Evolutionary conservation across 2,329 filamentous ascomycete species (phyloP).

Genomic region (Fusarium xyrophilum): DNA sequence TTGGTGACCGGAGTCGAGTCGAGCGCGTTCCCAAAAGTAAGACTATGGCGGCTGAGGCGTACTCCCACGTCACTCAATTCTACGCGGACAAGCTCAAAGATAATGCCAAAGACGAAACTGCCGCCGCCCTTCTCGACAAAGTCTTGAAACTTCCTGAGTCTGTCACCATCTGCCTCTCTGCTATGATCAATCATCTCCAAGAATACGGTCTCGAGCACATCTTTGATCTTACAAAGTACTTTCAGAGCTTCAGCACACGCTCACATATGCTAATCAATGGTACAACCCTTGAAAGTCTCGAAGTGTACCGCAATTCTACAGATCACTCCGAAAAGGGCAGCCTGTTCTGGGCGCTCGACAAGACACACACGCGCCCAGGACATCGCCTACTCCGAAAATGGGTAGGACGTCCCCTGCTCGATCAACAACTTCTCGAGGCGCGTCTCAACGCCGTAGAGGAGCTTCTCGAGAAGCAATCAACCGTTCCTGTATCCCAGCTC

Average conservation of each 20-base stretch:
- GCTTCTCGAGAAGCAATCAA: constrained; percentile 72
- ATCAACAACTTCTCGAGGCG: constrained; percentile 75
- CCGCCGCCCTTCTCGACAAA: constrained; percentile 77
- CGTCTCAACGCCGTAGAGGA: constrained; percentile 87
- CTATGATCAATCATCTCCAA: constrained; percentile 92
- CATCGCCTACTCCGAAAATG: constrained; percentile 89
- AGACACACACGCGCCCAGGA: constrained; percentile 88
- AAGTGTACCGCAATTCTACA: constrained; percentile 95
- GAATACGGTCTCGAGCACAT: constrained; percentile 96
- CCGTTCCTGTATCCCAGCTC: constrained; percentile 73
- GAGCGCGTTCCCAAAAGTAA: constrained; percentile 79
- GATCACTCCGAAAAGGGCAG: constrained; percentile 86
- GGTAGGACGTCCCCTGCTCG: constrained; percentile 88
- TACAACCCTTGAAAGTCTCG: constrained; percentile 90
- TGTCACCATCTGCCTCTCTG: constrained; percentile 89
- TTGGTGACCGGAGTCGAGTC: constrained; percentile 87
- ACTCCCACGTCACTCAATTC: constrained; percentile 89
- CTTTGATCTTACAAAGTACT: constrained; percentile 95
- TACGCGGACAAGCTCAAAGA: constrained; percentile 85
- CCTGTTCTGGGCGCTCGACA: constrained; percentile 93
- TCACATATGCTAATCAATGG: constrained; percentile 97
- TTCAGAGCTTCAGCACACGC: constrained; percentile 90
- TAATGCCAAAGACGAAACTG: constrained; percentile 60
- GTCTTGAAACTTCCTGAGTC: constrained; percentile 84
- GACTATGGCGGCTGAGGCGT: constrained; percentile 82